These are phyloP conservation scores for Hygrocybe punicea DNA, from an alignment of 768 basidiomycete genomes.

Conservation along the genomic window DNA sequence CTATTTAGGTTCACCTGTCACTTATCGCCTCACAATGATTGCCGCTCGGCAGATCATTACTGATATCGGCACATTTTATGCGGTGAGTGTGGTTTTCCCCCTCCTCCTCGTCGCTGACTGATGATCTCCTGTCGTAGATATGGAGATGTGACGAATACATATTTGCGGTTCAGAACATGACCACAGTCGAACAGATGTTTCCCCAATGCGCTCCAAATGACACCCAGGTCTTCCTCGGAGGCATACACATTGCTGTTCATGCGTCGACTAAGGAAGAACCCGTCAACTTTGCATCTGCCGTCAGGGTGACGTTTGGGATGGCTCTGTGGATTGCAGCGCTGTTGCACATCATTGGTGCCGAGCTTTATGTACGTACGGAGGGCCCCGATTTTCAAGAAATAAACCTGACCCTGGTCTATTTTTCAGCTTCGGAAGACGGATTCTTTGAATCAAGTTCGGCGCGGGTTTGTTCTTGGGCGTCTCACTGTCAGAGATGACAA, in stretches of 20 bases:
- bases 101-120: neutral
- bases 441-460: neutral
- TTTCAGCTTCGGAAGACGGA: neutral
- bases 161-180: conserved; percentile 2
- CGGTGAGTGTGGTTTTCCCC: conserved; percentile 12
- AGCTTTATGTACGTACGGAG: conserved; percentile 21
- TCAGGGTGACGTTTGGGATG: conserved; percentile 24
- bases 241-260: conserved; percentile 20
- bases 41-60: conserved; percentile 17
- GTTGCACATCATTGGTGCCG: conserved; percentile 21
- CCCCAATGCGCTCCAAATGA: conserved; percentile 19
- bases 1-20: conserved; percentile 17
- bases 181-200: conserved; percentile 5
- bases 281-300: conserved; percentile 16
- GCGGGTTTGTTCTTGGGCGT: neutral
- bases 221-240: conserved; percentile 2
- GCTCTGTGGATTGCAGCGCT: conserved; percentile 25
- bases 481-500: too few species aligned
- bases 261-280: conserved; percentile 14
- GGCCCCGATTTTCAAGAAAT: too few species aligned
- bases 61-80: conserved; percentile 23
- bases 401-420: too few species aligned
- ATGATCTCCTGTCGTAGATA: conserved; percentile 7
- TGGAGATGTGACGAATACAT: conserved; percentile 28
- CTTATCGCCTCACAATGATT: conserved; percentile 18